phyloP scores from a whole-genome alignment of 2,329 filamentous ascomycete genomes.

The Phymatotrichopsis omnivora region DNA sequence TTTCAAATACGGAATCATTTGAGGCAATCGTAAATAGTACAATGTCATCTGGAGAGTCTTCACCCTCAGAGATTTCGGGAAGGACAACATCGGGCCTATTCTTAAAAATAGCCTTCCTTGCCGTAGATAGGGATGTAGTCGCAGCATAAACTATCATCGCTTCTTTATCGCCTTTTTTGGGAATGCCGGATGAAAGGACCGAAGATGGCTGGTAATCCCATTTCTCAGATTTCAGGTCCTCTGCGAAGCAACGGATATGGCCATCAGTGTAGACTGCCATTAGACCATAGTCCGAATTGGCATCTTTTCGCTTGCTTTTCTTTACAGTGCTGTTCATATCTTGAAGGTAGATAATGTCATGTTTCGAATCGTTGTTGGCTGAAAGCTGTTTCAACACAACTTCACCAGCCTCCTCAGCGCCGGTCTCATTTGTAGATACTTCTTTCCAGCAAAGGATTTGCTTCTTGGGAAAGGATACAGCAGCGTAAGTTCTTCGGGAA shows the following conservation, averaged over 20 bases:
- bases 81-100: constrained; percentile 22
- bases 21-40: constrained; percentile 21
- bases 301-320: background rate
- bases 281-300: constrained; percentile 7
- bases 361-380: constrained; percentile 8
- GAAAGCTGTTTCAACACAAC: constrained; percentile 11
- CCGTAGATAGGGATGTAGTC: constrained; percentile 12
- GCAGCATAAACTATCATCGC: constrained; percentile 21
- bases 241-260: constrained; percentile 21
- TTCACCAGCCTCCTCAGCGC: constrained; percentile 7
- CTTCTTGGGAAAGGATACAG: constrained; percentile 22
- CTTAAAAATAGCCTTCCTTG: constrained; percentile 22
- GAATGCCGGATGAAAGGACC: background rate
- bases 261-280: constrained; percentile 24
- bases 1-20: constrained; percentile 8
- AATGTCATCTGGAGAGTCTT: constrained; percentile 14
- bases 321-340: constrained; percentile 16
- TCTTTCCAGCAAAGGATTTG: constrained; percentile 27
- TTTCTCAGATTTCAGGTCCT: constrained; percentile 21
- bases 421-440: constrained; percentile 14
- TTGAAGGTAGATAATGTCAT: constrained; percentile 23
- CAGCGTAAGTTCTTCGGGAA: constrained; percentile 25
- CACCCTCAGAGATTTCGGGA: constrained; percentile 3
- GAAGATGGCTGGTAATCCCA: constrained; percentile 18
- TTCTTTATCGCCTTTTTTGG: constrained; percentile 2